Evolutionary conservation across 176 grass and related monocot genomes (phyloP).

Genomic region (Otatea glauca): DNA sequence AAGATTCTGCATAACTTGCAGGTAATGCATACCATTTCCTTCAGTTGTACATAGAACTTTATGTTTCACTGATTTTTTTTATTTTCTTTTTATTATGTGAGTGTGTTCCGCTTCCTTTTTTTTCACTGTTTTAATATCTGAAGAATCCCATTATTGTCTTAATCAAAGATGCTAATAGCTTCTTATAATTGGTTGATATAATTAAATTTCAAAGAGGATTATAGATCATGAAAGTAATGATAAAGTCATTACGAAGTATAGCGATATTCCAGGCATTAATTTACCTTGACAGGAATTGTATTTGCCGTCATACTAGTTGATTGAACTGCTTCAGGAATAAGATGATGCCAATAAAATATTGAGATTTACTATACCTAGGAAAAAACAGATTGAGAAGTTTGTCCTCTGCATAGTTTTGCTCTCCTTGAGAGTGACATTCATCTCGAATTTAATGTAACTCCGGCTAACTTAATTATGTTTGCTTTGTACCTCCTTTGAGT

Average conservation of each 20-base stretch:
- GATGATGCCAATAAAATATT: not conserved
- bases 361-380: not conserved
- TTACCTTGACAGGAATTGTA: constrained; percentile 11
- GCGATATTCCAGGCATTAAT: not conserved
- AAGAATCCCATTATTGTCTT: constrained; percentile 1
- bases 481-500: not conserved
- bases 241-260: not conserved
- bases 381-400: constrained; percentile 20
- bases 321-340: constrained; percentile 7
- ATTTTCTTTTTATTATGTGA: not conserved
- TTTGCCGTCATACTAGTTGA: not conserved
- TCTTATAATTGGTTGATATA: constrained; percentile 12
- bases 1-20: constrained; percentile 54
- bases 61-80: not conserved
- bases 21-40: constrained; percentile 37
- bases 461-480: constrained; percentile 4
- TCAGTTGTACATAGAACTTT: constrained; percentile 14
- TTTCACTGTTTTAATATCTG: constrained; percentile 11
- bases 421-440: not conserved
- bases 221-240: constrained; percentile 7
- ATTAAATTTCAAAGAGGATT: constrained; percentile 18
- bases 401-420: not conserved
- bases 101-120: not conserved
- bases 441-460: not conserved
- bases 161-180: not conserved